Conservation (phyloP, 2,329 filamentous ascomycete genomes). For the Byssothecium circinans region DNA sequence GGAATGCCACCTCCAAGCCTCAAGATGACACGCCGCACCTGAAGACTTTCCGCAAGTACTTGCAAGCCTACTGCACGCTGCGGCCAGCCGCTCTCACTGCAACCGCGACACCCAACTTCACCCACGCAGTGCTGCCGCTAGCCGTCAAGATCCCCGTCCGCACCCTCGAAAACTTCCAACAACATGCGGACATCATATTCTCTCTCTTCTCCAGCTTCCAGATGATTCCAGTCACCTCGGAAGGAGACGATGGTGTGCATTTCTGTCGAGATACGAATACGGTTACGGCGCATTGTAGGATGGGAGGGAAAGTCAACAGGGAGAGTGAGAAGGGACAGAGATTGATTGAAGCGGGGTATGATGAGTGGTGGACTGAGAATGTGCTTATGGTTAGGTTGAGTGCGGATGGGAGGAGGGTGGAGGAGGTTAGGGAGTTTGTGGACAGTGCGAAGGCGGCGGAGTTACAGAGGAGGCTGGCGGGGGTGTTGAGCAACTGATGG, state of each 20-base stretch:
- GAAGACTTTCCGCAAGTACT: constrained; percentile 33
- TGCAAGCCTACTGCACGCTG: constrained; percentile 47
- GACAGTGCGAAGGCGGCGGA: constrained; percentile 43
- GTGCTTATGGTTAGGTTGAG: constrained; percentile 29
- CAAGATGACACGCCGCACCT: constrained; percentile 24
- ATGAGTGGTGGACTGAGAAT: constrained; percentile 31
- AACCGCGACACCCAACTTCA: constrained; percentile 43
- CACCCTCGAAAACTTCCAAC: constrained; percentile 41
- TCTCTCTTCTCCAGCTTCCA: constrained; percentile 46
- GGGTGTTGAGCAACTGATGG: constrained; percentile 31
- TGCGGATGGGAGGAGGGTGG: constrained; percentile 23
- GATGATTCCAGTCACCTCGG: constrained; percentile 43
- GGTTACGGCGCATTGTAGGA: constrained; percentile 41
- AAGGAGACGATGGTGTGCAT: constrained; percentile 34
- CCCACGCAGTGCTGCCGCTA: constrained; percentile 45
- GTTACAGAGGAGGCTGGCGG: constrained; percentile 42
- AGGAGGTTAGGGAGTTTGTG: constrained; percentile 45
- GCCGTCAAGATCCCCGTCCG: constrained; percentile 45
- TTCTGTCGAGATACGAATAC: constrained; percentile 28
- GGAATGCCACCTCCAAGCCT: constrained; percentile 3
- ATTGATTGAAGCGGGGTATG: constrained; percentile 18
- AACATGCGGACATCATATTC: constrained; percentile 47
- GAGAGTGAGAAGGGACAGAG: constrained; percentile 18
- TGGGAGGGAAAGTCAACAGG: constrained; percentile 26
- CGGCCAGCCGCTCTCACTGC: constrained; percentile 44